Evolutionary conservation across 1,139 yeast genomes (phyloP).

Genomic region (Hyphopichia burtonii): DNA sequence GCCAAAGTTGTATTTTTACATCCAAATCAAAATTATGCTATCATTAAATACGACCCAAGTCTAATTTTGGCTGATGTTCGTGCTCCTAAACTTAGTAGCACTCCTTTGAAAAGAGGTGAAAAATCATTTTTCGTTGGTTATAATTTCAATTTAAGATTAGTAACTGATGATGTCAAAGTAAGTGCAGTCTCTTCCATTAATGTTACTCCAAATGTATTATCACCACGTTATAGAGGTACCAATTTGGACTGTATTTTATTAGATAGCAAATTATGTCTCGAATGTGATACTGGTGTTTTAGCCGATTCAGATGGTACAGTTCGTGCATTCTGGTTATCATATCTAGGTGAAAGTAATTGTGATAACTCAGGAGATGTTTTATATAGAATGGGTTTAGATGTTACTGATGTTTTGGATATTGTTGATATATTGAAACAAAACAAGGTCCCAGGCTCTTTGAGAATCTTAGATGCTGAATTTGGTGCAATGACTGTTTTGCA

Average conservation of each 20-base stretch:
- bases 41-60: conserved; percentile 77
- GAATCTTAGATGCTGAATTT: conserved; percentile 80
- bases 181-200: conserved; percentile 74
- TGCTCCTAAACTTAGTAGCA: conserved; percentile 61
- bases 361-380: conserved; percentile 54
- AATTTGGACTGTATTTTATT: conserved; percentile 76
- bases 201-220: conserved; percentile 63
- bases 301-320: conserved; percentile 79
- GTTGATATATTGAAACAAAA: conserved; percentile 54
- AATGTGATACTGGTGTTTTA: conserved; percentile 78
- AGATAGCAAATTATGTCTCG: conserved; percentile 70
- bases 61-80: conserved; percentile 44
- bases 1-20: conserved; percentile 82
- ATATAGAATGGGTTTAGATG: conserved; percentile 81
- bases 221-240: conserved; percentile 85
- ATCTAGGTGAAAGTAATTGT: conserved; percentile 61
- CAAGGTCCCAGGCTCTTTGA: conserved; percentile 51
- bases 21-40: conserved; percentile 85
- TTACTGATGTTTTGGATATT: conserved; percentile 59
- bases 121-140: conserved; percentile 76
- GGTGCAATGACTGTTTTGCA: conserved; percentile 65
- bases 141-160: conserved; percentile 67
- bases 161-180: conserved; percentile 73
- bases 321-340: conserved; percentile 82
- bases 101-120: conserved; percentile 72